Evolutionary conservation across 331 rosid genomes (phyloP), one percentile per base, ranked within the genome.

Genomic region (Arachis monticola): DNA sequence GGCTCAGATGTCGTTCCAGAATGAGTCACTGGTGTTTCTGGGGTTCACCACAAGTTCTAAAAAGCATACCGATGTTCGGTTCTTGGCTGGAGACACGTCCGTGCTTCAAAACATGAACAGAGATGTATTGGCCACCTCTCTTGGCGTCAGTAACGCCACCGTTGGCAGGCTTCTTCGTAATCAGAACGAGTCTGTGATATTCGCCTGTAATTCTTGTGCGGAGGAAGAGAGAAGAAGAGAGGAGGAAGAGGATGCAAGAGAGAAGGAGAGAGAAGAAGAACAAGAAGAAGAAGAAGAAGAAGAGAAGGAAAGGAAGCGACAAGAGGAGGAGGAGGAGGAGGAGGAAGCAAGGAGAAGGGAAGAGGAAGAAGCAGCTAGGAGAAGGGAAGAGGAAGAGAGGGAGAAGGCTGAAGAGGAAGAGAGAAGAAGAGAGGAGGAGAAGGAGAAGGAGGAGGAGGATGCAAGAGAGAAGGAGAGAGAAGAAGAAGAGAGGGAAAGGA

Each of bases 1-100:
- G 99, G 97, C 92, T 76, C 99, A 92, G 73, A 87, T 95, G 86
- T 87, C 97, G 30, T 95, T 81, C 76, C 80, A 80, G 76, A 84
- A 88, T 3, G 89, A 76, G 9, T 80, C 97, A 0, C 76, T 95
- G 32, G 97, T 85, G 60, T 92, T 95, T 66, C 56, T 92, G 76
- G 99, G 99, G 12, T 88, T 95, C 76, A 88, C 88, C 79, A 92
- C 97, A 5, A 38, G 41, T 14, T 75, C 90, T 50, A 64, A 73
- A 10, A 73, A 76, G 76, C 50, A 31, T 10, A 88, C 79, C 10
- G 11, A 78, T 51, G 93, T 97, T 59, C 97, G 92, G 52, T 92
- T 90, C 81, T 58, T 95, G 63, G 88, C 90, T 0, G 97, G 99
- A 60, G 77, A 79, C 60, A 81, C 77, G 45, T 92, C 99, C 1